Conservation (phyloP, 2,329 filamentous ascomycete species). For the Cladosporium sp. region DNA sequence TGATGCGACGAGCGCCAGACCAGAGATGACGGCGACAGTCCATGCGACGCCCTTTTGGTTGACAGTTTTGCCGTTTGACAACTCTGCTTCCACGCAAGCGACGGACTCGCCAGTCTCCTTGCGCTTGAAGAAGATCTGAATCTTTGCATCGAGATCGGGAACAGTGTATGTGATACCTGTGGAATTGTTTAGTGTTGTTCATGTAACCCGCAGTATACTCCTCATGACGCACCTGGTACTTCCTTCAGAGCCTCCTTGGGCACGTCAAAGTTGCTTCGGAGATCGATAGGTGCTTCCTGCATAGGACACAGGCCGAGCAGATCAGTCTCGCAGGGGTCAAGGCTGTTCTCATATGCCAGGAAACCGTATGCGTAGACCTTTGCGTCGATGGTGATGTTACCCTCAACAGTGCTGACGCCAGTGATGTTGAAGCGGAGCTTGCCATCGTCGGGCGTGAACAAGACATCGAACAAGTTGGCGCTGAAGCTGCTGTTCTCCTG, state of each 20-base stretch:
- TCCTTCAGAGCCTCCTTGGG: constrained; percentile 58
- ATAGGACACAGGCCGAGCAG: constrained; percentile 85
- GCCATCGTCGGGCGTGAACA: constrained; percentile 74
- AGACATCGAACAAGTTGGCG: constrained; percentile 84
- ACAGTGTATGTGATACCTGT: constrained; percentile 78
- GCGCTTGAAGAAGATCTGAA: constrained; percentile 78
- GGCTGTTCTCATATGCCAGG: constrained; percentile 63
- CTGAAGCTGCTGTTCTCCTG: constrained; percentile 83
- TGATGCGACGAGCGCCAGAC: constrained; percentile 78
- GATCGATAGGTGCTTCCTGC: constrained; percentile 77
- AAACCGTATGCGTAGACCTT: constrained; percentile 82
- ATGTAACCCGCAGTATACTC: not conserved
- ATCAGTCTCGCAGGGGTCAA: constrained; percentile 74
- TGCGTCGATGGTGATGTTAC: constrained; percentile 77
- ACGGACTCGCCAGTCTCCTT: constrained; percentile 65
- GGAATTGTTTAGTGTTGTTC: not conserved
- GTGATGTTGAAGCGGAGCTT: constrained; percentile 73
- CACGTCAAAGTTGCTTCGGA: constrained; percentile 70
- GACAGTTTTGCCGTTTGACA: constrained; percentile 92
- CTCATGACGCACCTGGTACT: constrained; percentile 64
- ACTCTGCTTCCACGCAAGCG: constrained; percentile 82
- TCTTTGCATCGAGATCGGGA: constrained; percentile 85
- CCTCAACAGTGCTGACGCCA: constrained; percentile 80
- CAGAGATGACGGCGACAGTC: constrained; percentile 84
- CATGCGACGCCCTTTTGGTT: constrained; percentile 86